Percentiles rank a stretch among this genome's conserved stretches.
These are phyloP conservation scores for Papiliotrema laurentii DNA, from an alignment of 1,284 basidiomycete species.

Conservation along the genomic window DNA sequence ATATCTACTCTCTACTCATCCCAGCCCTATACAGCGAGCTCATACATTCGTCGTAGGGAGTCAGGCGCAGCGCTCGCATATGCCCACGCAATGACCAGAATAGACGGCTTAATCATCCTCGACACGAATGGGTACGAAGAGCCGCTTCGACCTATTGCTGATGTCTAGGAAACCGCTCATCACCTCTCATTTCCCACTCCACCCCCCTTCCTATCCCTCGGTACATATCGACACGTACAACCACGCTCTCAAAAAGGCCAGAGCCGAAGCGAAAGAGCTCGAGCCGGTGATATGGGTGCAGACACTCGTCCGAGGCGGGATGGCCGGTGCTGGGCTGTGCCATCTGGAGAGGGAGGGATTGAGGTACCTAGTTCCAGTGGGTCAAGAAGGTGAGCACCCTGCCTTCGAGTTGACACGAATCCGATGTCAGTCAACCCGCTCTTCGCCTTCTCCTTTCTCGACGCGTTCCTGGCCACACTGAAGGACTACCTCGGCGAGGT, in stretches of 20 bases:
- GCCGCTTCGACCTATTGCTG: background rate
- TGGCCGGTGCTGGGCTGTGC: conserved; percentile 48
- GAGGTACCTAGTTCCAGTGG: conserved; percentile 72
- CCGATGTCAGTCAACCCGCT: conserved; percentile 69
- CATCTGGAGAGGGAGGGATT: conserved; percentile 71
- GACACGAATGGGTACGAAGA: conserved; percentile 67
- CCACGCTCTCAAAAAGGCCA: conserved; percentile 59
- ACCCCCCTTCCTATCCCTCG: conserved; percentile 70
- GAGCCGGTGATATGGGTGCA: conserved; percentile 45
- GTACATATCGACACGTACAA: conserved; percentile 83
- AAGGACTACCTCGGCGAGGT: conserved; percentile 78
- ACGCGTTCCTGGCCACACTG: conserved; percentile 76
- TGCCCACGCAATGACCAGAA: conserved; percentile 50
- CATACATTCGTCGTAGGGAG: no score
- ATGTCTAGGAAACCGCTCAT: conserved; percentile 71
- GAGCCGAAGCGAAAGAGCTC: conserved; percentile 11
- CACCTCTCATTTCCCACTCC: conserved; percentile 81
- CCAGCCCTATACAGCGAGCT: no score
- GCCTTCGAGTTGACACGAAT: background rate
- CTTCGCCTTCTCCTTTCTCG: conserved; percentile 81
- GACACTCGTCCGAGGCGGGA: conserved; percentile 25
- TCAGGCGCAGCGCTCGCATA: no score
- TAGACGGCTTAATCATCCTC: conserved; percentile 87
- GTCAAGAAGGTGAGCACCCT: conserved; percentile 47
- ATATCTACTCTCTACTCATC: no score